Evolutionary conservation across 2,329 filamentous ascomycete genomes (phyloP).

Genomic region (Venturiaceae sp.): DNA sequence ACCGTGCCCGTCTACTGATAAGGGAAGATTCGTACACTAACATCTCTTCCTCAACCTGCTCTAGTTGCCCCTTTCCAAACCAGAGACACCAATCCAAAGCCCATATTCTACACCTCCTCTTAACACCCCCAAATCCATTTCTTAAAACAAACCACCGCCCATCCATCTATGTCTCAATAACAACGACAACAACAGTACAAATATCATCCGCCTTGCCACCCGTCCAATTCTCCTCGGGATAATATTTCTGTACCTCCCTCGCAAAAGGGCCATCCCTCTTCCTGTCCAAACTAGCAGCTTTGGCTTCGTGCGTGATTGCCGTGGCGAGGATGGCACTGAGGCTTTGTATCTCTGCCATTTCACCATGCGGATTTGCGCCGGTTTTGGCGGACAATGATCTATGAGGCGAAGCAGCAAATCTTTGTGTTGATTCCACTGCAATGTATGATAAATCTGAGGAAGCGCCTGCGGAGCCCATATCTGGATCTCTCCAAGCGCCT

Average conservation of each 20-base stretch:
- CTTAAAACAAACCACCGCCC: too few relatives aligned
- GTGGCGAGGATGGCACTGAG: slow-evolving; percentile 74
- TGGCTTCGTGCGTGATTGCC: slow-evolving; percentile 72
- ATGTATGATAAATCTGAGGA: slow-evolving; percentile 39
- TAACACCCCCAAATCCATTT: too few relatives aligned
- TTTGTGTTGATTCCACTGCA: neutral
- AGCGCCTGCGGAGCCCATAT: slow-evolving; percentile 36
- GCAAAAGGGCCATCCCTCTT: slow-evolving; percentile 87
- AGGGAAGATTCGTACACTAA: too few relatives aligned
- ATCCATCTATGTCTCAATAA: neutral
- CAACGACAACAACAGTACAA: slow-evolving; percentile 61
- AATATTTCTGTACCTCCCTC: slow-evolving; percentile 83
- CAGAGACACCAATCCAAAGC: too few relatives aligned
- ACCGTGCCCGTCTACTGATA: too few relatives aligned
- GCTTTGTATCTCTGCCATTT: slow-evolving; percentile 12
- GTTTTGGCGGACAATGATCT: neutral
- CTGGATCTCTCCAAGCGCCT: slow-evolving; percentile 63
- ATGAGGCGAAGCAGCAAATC: neutral
- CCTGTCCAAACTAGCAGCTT: slow-evolving; percentile 70
- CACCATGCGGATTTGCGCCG: neutral
- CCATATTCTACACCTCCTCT: too few relatives aligned
- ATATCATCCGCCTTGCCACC: slow-evolving; percentile 97
- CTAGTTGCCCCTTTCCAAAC: neutral
- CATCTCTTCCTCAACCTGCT: neutral
- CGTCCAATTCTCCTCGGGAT: slow-evolving; percentile 75